Base-by-base conservation (phyloP, 2,329 filamentous ascomycete species). In the Zymoseptoria brevis region DNA sequence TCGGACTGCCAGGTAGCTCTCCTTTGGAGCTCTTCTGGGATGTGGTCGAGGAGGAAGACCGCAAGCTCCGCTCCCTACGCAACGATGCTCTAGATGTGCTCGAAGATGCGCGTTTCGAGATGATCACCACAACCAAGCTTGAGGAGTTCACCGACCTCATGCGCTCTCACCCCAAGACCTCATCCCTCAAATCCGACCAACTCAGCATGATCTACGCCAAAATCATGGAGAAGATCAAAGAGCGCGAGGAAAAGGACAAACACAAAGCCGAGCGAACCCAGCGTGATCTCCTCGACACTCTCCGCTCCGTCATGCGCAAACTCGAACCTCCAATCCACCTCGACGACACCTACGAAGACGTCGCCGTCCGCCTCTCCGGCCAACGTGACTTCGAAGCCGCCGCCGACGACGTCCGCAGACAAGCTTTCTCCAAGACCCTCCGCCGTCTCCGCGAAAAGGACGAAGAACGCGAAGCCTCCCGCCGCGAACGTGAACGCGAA, bases 11-110 rank as follows among this genome's bases (percentile, higher is more conserved):
- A 60, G 72, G 72, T 16, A 71, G 67, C 58, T 68, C 65, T 4
- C 90, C 94, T 13, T 81, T 96, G 64, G 91, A 97, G 69, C 80
- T 99, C 6, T 97, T 99, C 77, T 96, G 93, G 90, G 94, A 99
- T 72, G 80, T 92, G 53, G 82, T 97, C 24, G 94, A 97, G 73
- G 91, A 96, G 73, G 91, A 97, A 73, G 93, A 99, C 71, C 85
- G 89, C 48, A 69, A 69, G 60, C 66, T 74, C 21, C 67, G 68
- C 4, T 65, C 67, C 4, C 67, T 68, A 57, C 67, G 70, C 19
- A 70, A 70, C 48, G 62, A 64, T 49, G 70, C 68, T 22, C 60
- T 72, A 4, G 71, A 73, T 51, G 68, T 72, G 13, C 61, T 73
- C 19, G 71, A 72, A 89, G 90, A 96, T 76, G 89, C 90, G 79